phyloP scores from a whole-genome alignment of 495 filamentous ascomycete species.

The Trichocladium uniseriatum region DNA sequence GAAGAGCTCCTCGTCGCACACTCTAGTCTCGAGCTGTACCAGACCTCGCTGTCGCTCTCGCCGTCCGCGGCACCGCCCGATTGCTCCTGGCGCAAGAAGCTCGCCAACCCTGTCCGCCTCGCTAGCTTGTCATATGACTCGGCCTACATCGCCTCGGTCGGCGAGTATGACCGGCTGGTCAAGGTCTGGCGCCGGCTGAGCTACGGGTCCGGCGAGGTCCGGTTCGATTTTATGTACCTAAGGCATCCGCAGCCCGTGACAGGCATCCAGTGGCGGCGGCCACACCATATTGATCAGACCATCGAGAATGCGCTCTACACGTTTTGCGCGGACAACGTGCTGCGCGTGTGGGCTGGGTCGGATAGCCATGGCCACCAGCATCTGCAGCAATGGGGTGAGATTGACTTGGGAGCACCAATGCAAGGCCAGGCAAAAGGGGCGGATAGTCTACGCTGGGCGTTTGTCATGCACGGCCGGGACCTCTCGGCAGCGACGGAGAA shows the following conservation, averaged over 20 bases:
- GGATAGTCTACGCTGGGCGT: constrained; percentile 53
- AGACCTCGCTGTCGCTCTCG: constrained; percentile 31
- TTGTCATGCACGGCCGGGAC: constrained; percentile 77
- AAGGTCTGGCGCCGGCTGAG: constrained; percentile 89
- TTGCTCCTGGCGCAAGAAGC: constrained; percentile 60
- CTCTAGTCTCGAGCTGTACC: constrained; percentile 62
- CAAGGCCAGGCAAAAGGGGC: constrained; percentile 42
- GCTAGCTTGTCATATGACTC: constrained; percentile 81
- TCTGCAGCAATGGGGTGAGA: constrained; percentile 69
- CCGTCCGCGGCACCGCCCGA: constrained; percentile 21
- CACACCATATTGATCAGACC: constrained; percentile 64
- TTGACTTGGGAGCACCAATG: constrained; percentile 70
- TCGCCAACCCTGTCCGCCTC: constrained; percentile 65
- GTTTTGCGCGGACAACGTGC: constrained; percentile 69
- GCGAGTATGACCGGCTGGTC: constrained; percentile 68
- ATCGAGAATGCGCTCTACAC: constrained; percentile 91
- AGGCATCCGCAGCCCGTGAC: constrained; percentile 73
- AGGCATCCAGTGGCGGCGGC: constrained; percentile 73
- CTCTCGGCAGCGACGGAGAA: constrained; percentile 67
- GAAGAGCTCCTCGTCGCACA: constrained; percentile 77
- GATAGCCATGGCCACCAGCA: constrained; percentile 64
- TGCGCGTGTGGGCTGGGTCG: constrained; percentile 75
- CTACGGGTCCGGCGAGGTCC: constrained; percentile 73
- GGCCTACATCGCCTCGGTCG: constrained; percentile 72
- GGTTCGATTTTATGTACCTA: constrained; percentile 87